Conservation (phyloP, 208 protist species). For the Phytomonas francai region DNA sequence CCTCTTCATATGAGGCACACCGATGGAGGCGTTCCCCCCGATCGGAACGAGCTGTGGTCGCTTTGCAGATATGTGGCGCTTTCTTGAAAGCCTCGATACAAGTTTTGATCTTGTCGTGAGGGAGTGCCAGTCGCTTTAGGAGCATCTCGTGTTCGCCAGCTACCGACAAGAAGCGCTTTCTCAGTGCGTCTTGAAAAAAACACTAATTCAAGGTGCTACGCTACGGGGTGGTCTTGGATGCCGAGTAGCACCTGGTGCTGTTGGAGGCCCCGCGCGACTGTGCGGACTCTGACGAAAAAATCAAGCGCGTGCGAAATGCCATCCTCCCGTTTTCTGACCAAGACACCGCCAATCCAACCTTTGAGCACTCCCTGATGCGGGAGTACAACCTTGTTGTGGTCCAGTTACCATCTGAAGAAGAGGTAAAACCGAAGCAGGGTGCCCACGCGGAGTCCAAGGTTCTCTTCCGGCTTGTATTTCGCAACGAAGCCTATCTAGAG, state of each 20-base stretch:
- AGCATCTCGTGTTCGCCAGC: conserved; percentile 44
- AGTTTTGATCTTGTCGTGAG: conserved; percentile 62
- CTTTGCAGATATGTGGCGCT: background rate
- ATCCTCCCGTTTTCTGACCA: conserved; percentile 24
- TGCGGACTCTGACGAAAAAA: conserved; percentile 38
- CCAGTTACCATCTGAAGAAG: conserved; percentile 23
- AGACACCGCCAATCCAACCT: conserved; percentile 22
- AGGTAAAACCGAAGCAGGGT: conserved; percentile 3
- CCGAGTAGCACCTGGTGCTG: conserved; percentile 51
- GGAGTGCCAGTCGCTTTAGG: conserved; percentile 35
- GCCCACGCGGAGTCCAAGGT: conserved; percentile 18
- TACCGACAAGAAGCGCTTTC: conserved; percentile 53
- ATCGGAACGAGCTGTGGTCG: background rate
- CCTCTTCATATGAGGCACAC: conserved; percentile 56
- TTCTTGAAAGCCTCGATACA: background rate
- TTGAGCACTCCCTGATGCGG: conserved; percentile 50
- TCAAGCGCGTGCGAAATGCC: conserved; percentile 52
- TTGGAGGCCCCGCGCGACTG: conserved; percentile 36
- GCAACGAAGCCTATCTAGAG: conserved; percentile 58
- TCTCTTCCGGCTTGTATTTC: conserved; percentile 78
- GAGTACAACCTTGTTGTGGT: conserved; percentile 81
- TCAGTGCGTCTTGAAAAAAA: conserved; percentile 40
- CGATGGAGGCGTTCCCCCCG: background rate
- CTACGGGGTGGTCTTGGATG: conserved; percentile 75
- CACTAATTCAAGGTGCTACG: conserved; percentile 79